Conservation (phyloP, 768 basidiomycete genomes). For the Russula vinacea region DNA sequence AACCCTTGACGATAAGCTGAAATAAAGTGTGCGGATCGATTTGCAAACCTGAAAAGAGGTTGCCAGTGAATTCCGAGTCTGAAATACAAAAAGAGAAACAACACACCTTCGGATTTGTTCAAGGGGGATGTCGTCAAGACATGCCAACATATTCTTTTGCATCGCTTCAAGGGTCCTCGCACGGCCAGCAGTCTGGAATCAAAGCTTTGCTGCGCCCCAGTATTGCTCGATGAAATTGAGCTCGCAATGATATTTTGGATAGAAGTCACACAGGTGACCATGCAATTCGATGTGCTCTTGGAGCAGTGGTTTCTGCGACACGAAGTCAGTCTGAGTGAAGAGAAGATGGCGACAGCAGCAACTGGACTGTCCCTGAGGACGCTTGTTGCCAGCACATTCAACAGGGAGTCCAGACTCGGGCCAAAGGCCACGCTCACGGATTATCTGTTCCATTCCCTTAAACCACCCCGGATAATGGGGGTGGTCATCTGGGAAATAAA, state of each 20-base stretch:
- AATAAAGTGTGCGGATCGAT: too few species aligned
- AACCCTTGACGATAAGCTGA: too few species aligned
- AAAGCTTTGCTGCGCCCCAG: too few species aligned
- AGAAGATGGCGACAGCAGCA: not conserved
- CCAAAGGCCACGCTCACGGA: not conserved
- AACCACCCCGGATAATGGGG: not conserved
- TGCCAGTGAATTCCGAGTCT: too few species aligned
- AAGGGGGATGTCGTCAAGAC: too few species aligned
- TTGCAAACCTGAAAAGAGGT: too few species aligned
- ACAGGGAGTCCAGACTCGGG: not conserved
- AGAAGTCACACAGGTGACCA: not conserved
- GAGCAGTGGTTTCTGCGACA: not conserved
- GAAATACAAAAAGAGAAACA: too few species aligned
- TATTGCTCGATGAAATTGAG: too few species aligned
- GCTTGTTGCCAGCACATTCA: not conserved
- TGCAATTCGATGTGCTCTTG: not conserved
- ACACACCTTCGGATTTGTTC: too few species aligned
- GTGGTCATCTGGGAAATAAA: not conserved
- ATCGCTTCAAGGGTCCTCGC: too few species aligned
- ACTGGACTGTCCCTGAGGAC: not conserved
- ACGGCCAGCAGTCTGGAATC: too few species aligned
- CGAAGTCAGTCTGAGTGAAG: not conserved
- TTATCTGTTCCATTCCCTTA: not conserved
- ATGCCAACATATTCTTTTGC: too few species aligned
- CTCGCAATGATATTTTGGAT: not conserved